phyloP scores from a whole-genome alignment of 768 basidiomycete genomes.

The Dacryopinax spathularia region DNA sequence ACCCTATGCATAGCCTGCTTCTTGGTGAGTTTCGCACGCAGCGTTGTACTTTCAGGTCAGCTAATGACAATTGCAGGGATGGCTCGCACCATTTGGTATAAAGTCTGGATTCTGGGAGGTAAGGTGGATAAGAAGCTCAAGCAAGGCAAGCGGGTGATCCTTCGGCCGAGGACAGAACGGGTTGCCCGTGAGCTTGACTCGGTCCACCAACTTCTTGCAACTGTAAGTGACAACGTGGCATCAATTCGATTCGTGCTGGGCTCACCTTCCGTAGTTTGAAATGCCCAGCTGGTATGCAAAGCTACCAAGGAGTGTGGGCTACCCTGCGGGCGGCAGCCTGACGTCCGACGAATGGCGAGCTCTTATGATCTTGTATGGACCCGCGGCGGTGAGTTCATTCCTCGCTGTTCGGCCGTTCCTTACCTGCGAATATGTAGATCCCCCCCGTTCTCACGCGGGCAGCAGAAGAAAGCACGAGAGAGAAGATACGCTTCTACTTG shows the following conservation, averaged over 20 bases:
- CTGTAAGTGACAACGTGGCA: background rate
- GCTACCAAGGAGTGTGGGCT: background rate
- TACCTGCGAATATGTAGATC: background rate
- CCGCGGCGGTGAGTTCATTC: background rate
- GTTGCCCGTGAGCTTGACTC: background rate
- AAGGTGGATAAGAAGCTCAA: background rate
- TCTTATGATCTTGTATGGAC: background rate
- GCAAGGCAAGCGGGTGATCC: background rate
- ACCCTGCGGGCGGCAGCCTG: background rate
- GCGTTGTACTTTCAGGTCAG: background rate
- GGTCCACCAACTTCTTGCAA: background rate
- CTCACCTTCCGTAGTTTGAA: background rate
- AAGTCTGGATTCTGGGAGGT: background rate
- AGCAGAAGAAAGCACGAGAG: background rate
- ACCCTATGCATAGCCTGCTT: background rate
- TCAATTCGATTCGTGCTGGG: background rate
- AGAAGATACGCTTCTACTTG: background rate
- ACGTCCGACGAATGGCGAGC: background rate
- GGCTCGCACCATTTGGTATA: conserved; percentile 5
- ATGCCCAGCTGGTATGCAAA: background rate
- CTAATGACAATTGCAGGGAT: conserved; percentile 1
- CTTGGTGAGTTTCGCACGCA: background rate
- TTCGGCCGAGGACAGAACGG: background rate
- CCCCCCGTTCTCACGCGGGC: background rate
- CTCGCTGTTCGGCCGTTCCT: background rate